Evolutionary conservation across 225 moss, liverwort and hornwort genomes (phyloP).

Genomic region (Thuidium tamariscinum): DNA sequence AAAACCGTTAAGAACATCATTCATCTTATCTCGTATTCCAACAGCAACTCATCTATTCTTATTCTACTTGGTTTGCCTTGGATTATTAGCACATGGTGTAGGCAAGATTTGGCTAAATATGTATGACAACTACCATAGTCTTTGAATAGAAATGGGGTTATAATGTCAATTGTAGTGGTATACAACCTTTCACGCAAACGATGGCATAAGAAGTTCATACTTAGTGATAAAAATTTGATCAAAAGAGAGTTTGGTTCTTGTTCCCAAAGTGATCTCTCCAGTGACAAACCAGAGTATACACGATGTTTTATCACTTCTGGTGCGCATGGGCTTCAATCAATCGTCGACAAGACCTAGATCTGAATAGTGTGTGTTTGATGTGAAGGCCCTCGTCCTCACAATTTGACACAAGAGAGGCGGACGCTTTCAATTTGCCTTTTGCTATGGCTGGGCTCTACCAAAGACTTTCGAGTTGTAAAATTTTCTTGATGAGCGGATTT

Average conservation of each 20-base stretch:
- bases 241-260: not conserved
- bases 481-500: not conserved
- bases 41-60: not conserved
- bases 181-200: not conserved
- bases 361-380: not conserved
- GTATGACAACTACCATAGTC: too few species aligned
- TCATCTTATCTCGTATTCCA: not conserved
- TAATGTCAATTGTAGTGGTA: not conserved
- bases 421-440: not conserved
- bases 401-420: not conserved
- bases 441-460: not conserved
- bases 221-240: not conserved
- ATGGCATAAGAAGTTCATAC: not conserved
- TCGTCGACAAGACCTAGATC: not conserved
- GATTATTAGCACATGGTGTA: not conserved
- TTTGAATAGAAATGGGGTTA: not conserved
- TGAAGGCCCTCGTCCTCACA: not conserved
- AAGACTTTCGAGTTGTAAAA: not conserved
- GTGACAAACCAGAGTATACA: not conserved
- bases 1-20: not conserved
- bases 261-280: not conserved
- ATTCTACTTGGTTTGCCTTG: not conserved
- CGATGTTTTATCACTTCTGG: not conserved
- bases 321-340: not conserved
- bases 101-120: not conserved